These are phyloP conservation scores for Axilococcus clingmanii DNA, from an alignment of 139 green algal species.

Conservation along the genomic window DNA sequence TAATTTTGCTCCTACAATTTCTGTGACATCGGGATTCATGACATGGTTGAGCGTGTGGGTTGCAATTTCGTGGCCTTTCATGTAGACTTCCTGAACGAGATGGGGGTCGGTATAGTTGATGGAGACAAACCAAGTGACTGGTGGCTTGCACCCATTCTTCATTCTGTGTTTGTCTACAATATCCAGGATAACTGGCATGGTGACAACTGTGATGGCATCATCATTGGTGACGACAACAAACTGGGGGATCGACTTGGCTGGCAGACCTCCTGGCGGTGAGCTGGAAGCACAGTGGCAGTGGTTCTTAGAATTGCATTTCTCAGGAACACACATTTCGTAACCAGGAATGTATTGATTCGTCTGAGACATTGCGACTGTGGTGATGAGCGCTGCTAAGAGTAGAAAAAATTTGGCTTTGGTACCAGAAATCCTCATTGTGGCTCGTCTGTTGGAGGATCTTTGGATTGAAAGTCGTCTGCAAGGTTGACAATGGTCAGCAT, in stretches of 20 bases:
- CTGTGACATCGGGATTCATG: too few relatives aligned
- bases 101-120: slow-evolving; percentile 11
- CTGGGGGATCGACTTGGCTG: slow-evolving; percentile 6
- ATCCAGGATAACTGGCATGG: slow-evolving; percentile 10
- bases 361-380: too few relatives aligned
- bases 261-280: slow-evolving; percentile 9
- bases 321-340: too few relatives aligned
- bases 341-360: too few relatives aligned
- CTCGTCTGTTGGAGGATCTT: too few relatives aligned
- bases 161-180: slow-evolving; percentile 25
- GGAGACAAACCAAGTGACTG: slow-evolving; percentile 23
- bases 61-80: slow-evolving; percentile 22
- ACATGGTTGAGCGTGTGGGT: slow-evolving; percentile 19
- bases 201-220: slow-evolving; percentile 4
- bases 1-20: slow-evolving; percentile 10
- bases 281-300: slow-evolving; percentile 15
- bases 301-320: not conserved
- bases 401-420: too few relatives aligned
- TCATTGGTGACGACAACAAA: slow-evolving; percentile 29
- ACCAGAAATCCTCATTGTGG: too few relatives aligned
- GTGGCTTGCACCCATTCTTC: slow-evolving; percentile 17
- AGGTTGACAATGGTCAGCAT: too few relatives aligned
- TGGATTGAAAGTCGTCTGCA: too few relatives aligned
- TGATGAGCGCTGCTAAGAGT: too few relatives aligned
- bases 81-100: slow-evolving; percentile 9